Conservation (phyloP, 1,284 basidiomycete species). For the Austroboletus novae-zelandiae region DNA sequence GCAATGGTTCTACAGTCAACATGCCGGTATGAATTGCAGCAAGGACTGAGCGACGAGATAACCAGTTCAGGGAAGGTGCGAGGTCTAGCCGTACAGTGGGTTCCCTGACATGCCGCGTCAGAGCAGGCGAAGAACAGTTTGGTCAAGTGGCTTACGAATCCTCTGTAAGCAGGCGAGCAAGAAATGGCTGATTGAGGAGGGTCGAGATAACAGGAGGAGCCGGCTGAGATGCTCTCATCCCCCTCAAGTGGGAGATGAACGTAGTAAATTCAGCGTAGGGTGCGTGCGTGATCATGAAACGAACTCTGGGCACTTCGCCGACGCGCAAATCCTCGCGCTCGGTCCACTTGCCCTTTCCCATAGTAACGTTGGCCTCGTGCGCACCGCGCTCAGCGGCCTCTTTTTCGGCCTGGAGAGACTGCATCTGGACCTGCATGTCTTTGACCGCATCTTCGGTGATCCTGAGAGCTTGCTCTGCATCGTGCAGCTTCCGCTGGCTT, state of each 20-base stretch:
- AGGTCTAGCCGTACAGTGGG: conserved; percentile 90
- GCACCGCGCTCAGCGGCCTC: conserved; percentile 54
- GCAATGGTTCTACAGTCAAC: conserved; percentile 86
- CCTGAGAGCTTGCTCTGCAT: conserved; percentile 78
- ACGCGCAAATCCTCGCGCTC: conserved; percentile 36
- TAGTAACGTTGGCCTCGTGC: conserved; percentile 45
- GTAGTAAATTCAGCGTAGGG: conserved; percentile 86
- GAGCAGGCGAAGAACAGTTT: conserved; percentile 4
- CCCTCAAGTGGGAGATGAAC: conserved; percentile 81
- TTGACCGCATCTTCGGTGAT: conserved; percentile 86
- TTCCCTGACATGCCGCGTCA: conserved; percentile 53
- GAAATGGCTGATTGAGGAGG: conserved; percentile 73
- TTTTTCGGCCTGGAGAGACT: conserved; percentile 63
- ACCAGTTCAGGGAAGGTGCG: conserved; percentile 93
- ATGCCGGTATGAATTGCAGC: conserved; percentile 87
- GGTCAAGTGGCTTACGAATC: conserved; percentile 72
- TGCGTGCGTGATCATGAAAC: conserved; percentile 65
- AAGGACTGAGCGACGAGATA: conserved; percentile 84
- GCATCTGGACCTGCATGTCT: conserved; percentile 84
- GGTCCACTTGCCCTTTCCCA: conserved; percentile 71
- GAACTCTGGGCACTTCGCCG: conserved; percentile 18
- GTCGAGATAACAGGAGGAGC: conserved; percentile 65
- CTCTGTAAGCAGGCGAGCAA: conserved; percentile 79
- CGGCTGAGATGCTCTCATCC: conserved; percentile 58
- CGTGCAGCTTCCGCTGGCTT: conserved; percentile 81